These are phyloP conservation scores for Ogataea angusta DNA, from an alignment of 805 yeast genomes.

Conservation along the genomic window DNA sequence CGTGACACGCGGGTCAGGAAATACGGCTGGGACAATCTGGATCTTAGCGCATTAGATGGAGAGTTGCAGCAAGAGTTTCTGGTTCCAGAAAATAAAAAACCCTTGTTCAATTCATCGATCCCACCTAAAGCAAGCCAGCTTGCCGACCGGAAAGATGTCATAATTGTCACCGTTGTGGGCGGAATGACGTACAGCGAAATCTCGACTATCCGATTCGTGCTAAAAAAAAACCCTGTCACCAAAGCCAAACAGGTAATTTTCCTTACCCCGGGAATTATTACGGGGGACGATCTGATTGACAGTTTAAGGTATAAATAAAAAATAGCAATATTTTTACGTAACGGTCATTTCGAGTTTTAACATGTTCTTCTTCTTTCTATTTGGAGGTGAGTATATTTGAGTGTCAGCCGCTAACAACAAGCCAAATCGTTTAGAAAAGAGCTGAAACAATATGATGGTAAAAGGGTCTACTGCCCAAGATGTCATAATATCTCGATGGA, in stretches of 20 bases:
- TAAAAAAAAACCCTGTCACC: slow-evolving; percentile 37
- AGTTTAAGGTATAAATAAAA: slow-evolving; percentile 2
- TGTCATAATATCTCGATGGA: slow-evolving; percentile 30
- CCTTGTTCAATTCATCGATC: slow-evolving; percentile 25
- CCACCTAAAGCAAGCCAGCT: slow-evolving; percentile 22
- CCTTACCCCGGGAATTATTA: slow-evolving; percentile 43
- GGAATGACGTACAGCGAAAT: slow-evolving; percentile 87
- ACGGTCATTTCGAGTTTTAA: background rate
- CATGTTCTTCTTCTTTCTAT: slow-evolving; percentile 21
- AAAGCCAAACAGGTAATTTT: slow-evolving; percentile 38
- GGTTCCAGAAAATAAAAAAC: slow-evolving; percentile 31
- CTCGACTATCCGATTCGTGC: slow-evolving; percentile 63
- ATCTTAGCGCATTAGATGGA: slow-evolving; percentile 42
- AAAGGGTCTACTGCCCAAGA: slow-evolving; percentile 23
- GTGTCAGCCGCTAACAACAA: slow-evolving; percentile 1
- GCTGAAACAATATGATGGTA: slow-evolving; percentile 11
- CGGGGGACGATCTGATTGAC: slow-evolving; percentile 32
- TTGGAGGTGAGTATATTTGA: slow-evolving; percentile 19
- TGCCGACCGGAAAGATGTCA: slow-evolving; percentile 25
- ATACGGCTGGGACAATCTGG: slow-evolving; percentile 44
- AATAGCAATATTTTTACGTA: slow-evolving; percentile 4
- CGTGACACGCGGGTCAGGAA: slow-evolving; percentile 25
- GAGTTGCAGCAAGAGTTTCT: slow-evolving; percentile 29
- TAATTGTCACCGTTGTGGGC: slow-evolving; percentile 64
- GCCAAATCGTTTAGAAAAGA: slow-evolving; percentile 15